Base-by-base conservation (phyloP, 2,329 filamentous ascomycete species). In the Coniochaeta prunicola region DNA sequence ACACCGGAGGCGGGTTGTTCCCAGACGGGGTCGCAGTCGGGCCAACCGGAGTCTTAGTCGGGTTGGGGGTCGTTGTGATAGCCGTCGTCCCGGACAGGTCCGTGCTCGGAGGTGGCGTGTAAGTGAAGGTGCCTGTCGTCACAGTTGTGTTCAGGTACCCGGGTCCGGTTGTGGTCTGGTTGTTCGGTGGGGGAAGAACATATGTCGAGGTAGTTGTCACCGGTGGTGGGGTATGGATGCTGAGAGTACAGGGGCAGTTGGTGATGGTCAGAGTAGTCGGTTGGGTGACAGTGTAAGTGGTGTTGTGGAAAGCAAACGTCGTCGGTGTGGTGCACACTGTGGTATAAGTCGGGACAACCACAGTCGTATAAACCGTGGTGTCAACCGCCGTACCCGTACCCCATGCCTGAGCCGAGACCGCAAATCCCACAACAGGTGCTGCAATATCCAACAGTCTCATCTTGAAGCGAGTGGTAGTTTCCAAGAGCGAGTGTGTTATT, bases 231-330 rank as follows among this genome's bases (percentile, higher is more conserved):
- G 7, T 38, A 13, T 30, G 17, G 36, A 40, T 30, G 33, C 19
- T 42, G 17, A 40, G 24, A 10, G 54, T 56, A 24, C 54, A 56
- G 10, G 54, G 54, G 36, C 54, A 56, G 33, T 56, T 76, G 57
- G 74, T 77, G 63, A 80, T 69, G 62, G 77, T 79, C 59, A 80
- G 57, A 45, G 73, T 76, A 34, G 73, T 76, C 30, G 71, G 68
- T 61, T 68, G 62, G 21, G 73, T 76, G 60, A 72, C 76, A 30
- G 74, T 79, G 66, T 76, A 77, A 56, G 77, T 79, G 57, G 72
- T 68, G 60, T 74, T 73, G 59, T 71, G 70, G 65, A 71, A 70
- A 33, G 73, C 65, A 59, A 74, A 71, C 33, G 77, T 72, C 57
- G 72, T 74, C 15, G 74, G 69, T 48, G 65, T 75, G 17, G 77